Evolutionary conservation across 305 asterid species (phyloP).

Genomic region (Fraxinus velutina): DNA sequence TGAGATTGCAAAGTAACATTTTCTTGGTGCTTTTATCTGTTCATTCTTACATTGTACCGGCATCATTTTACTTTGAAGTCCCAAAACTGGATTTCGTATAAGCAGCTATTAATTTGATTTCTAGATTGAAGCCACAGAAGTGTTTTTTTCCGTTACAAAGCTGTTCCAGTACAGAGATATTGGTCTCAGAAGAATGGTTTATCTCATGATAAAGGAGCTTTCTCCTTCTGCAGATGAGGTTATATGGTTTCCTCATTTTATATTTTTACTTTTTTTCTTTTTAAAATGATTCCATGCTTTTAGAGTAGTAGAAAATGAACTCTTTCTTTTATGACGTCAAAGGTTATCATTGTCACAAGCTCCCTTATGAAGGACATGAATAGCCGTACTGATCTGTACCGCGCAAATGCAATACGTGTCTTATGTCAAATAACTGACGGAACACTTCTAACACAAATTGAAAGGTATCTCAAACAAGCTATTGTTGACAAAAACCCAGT

Average conservation of each 20-base stretch:
- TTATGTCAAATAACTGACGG: conserved; percentile 90
- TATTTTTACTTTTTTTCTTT: background rate
- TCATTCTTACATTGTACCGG: background rate
- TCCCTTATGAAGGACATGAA: conserved; percentile 97
- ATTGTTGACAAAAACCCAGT: conserved; percentile 93
- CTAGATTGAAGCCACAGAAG: conserved; percentile 87
- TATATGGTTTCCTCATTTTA: conserved; percentile 17
- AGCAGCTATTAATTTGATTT: conserved; percentile 8
- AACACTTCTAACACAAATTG: conserved; percentile 85
- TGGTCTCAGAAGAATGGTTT: conserved; percentile 95
- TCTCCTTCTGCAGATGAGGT: conserved; percentile 97
- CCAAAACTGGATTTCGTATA: background rate
- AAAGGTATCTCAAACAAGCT: conserved; percentile 93
- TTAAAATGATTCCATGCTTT: conserved; percentile 10
- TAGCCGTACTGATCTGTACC: conserved; percentile 92
- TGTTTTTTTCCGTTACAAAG: conserved; percentile 87
- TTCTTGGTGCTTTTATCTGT: background rate
- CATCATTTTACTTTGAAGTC: background rate
- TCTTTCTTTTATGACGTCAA: conserved; percentile 27
- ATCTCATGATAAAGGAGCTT: conserved; percentile 84
- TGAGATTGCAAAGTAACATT: background rate
- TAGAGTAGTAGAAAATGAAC: conserved; percentile 26
- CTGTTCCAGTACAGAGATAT: conserved; percentile 85
- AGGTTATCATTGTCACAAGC: conserved; percentile 97
- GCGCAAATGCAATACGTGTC: conserved; percentile 95